These are phyloP conservation scores for Pseudopyrenochaeta lycopersici DNA, from an alignment of 2,329 filamentous ascomycete species.

Conservation along the genomic window DNA sequence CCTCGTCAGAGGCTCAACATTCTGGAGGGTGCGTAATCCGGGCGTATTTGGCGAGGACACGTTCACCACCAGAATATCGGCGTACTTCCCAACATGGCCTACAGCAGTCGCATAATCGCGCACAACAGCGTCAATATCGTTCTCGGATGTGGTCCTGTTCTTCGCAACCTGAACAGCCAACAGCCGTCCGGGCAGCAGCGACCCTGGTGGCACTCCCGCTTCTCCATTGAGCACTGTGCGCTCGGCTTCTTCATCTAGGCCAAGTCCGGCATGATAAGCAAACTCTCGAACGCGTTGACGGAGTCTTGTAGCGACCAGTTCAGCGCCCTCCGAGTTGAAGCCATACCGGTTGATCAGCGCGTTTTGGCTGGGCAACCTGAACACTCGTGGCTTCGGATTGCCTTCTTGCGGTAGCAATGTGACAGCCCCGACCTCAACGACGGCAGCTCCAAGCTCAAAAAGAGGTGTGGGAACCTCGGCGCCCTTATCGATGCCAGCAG, in stretches of 20 bases:
- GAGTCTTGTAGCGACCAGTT: conserved; percentile 81
- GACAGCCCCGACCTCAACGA: conserved; percentile 92
- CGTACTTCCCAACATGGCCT: conserved; percentile 80
- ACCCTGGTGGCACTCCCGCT: conserved; percentile 81
- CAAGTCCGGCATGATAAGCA: conserved; percentile 74
- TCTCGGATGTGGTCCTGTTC: conserved; percentile 91
- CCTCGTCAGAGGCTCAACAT: conserved; percentile 79
- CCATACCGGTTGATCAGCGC: conserved; percentile 96
- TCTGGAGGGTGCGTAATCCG: conserved; percentile 86
- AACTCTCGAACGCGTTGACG: conserved; percentile 80
- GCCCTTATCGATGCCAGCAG: conserved; percentile 95
- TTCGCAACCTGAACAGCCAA: conserved; percentile 94
- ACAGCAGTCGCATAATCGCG: conserved; percentile 90
- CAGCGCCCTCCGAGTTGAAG: conserved; percentile 89
- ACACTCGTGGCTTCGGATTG: conserved; percentile 88
- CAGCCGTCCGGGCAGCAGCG: conserved; percentile 76
- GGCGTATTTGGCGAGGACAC: conserved; percentile 97
- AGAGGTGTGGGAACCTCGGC: conserved; percentile 86
- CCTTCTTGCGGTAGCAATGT: conserved; percentile 88
- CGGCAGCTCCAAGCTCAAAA: conserved; percentile 82
- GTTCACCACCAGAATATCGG: conserved; percentile 97
- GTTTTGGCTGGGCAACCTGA: conserved; percentile 82
- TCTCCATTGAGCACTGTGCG: conserved; percentile 78
- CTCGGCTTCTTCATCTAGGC: conserved; percentile 70
- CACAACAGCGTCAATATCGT: conserved; percentile 81